Evolutionary conservation across 495 filamentous ascomycete genomes (phyloP), one percentile per base, ranked within the genome.

Genomic region (Tetracladium marchalianum): DNA sequence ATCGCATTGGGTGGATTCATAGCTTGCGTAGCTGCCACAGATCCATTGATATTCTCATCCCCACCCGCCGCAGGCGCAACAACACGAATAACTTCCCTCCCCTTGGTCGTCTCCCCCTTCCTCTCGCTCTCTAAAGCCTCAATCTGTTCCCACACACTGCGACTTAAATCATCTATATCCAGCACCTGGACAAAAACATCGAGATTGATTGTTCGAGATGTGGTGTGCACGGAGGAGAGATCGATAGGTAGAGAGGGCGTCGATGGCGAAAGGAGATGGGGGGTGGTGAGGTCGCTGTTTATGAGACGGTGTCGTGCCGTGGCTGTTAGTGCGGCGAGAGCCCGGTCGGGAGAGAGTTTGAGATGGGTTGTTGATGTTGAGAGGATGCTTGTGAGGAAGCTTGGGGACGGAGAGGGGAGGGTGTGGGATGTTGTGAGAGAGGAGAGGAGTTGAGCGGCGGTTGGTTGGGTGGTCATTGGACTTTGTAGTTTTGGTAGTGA

Each of bases 291-390:
- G 68, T 97, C 84, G 17, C 82, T 76, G 37, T 80, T 72, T 6
- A 95, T 77, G 18, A 96, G 62, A 43, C 90, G 90, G 59, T 85
- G 82, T 35, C 84, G 75, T 12, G 87, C 84, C 12, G 90, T 93
- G 38, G 85, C 80, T 41, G 81, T 68, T 13, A 96, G 72, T 11
- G 84, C 80, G 11, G 80, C 71, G 18, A 88, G 59, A 7, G 22
- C 22, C 3, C 22, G 22, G 22, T 27, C 22, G 5, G 90, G 83
- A 0, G 80, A 77, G 5, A 75, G 16, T 1, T 33, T 34, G 77
- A 50, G 72, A 49, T 15, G 61, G 59, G 15, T 18, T 15, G 38
- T 12, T 35, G n/a, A 27, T 50, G 62, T 19, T 39, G 63, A 51
- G 64, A 66, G 66, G 58, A 49, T 59, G n/a, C 50, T 46, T 0